A percentile compares a stretch with the other conserved stretches of the same genome.
phyloP scores from a whole-genome alignment of 1,284 basidiomycete species.

The Microbotryomycetes sp. region DNA sequence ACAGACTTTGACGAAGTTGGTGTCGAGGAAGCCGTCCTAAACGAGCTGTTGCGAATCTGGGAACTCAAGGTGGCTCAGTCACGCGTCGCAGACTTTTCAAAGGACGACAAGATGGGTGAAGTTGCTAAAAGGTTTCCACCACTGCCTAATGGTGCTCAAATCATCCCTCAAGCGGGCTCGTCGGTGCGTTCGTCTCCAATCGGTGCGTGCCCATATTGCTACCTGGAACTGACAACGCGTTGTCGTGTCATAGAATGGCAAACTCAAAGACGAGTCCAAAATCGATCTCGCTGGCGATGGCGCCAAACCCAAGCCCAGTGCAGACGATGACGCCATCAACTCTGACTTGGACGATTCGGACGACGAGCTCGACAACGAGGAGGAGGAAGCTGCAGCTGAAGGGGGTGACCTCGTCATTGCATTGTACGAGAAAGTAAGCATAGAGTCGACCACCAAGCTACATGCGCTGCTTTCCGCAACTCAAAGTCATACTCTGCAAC shows the following conservation, averaged over 20 bases:
- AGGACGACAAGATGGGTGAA: slow-evolving; percentile 39
- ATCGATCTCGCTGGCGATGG: background rate
- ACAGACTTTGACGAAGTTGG: slow-evolving; percentile 96
- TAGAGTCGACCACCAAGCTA: background rate
- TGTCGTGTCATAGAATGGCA: too few relatives aligned
- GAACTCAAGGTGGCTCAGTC: slow-evolving; percentile 85
- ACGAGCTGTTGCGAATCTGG: slow-evolving; percentile 92
- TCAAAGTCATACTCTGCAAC: slow-evolving; percentile 2
- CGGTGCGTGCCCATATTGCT: too few relatives aligned
- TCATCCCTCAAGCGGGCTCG: too few relatives aligned
- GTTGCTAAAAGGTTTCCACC: slow-evolving; percentile 23
- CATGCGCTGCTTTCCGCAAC: background rate
- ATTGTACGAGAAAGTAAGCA: slow-evolving; percentile 89
- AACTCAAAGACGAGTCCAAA: background rate
- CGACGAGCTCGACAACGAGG: slow-evolving; percentile 57
- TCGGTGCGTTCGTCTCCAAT: too few relatives aligned
- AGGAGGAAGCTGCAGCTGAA: slow-evolving; percentile 54
- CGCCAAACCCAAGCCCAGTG: slow-evolving; percentile 40
- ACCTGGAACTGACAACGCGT: too few relatives aligned
- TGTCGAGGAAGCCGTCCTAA: slow-evolving; percentile 82
- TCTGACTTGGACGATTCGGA: slow-evolving; percentile 94
- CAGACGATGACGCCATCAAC: slow-evolving; percentile 75
- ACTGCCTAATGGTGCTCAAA: background rate
- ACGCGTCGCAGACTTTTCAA: slow-evolving; percentile 79
- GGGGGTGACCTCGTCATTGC: slow-evolving; percentile 90